These are phyloP conservation scores for Starmera dryadoides DNA, from an alignment of 805 yeast genomes.

Conservation along the genomic window DNA sequence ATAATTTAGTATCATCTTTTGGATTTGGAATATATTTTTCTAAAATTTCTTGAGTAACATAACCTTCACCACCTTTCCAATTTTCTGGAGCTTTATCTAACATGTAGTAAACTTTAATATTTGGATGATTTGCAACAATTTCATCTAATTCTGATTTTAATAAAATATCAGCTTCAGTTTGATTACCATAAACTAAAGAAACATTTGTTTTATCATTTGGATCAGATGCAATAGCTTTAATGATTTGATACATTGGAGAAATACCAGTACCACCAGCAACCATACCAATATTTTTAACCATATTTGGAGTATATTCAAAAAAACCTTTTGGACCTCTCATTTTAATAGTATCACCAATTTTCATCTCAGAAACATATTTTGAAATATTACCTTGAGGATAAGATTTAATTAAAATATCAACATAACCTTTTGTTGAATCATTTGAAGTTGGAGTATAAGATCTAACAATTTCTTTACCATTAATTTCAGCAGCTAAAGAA, in stretches of 20 bases:
- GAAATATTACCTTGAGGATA: slow-evolving; percentile 85
- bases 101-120: slow-evolving; percentile 62
- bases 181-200: slow-evolving; percentile 74
- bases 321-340: slow-evolving; percentile 91
- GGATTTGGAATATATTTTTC: slow-evolving; percentile 56
- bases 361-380: slow-evolving; percentile 58
- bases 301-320: slow-evolving; percentile 75
- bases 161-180: slow-evolving; percentile 71
- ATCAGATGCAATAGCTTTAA: slow-evolving; percentile 70
- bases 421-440: slow-evolving; percentile 72
- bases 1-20: slow-evolving; percentile 54
- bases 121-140: slow-evolving; percentile 47
- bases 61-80: slow-evolving; percentile 80
- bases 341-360: slow-evolving; percentile 71
- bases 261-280: slow-evolving; percentile 97
- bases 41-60: slow-evolving; percentile 69
- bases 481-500: slow-evolving; percentile 65
- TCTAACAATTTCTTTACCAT: slow-evolving; percentile 75
- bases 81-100: slow-evolving; percentile 60
- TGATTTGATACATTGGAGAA: slow-evolving; percentile 91
- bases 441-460: slow-evolving; percentile 88
- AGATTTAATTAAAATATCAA: slow-evolving; percentile 79
- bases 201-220: slow-evolving; percentile 76
- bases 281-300: slow-evolving; percentile 73
- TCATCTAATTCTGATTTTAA: slow-evolving; percentile 73